These are phyloP conservation scores for Phylloporus rhodoxanthus DNA, from an alignment of 768 basidiomycete species.

Conservation along the genomic window DNA sequence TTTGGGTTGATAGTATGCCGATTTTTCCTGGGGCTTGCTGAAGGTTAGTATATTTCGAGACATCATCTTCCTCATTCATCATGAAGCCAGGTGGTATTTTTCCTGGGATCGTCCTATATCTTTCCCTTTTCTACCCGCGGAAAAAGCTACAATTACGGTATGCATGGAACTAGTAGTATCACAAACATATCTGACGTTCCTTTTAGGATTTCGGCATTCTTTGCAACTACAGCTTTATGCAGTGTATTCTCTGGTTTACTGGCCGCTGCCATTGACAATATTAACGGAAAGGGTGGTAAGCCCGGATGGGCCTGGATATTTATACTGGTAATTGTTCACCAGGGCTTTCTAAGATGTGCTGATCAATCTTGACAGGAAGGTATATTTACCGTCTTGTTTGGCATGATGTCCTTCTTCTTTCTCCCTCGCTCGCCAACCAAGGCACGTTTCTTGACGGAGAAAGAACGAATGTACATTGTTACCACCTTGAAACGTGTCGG, in stretches of 20 bases:
- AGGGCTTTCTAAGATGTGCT: neutral
- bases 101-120: constrained; percentile 52
- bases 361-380: constrained; percentile 40
- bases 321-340: constrained; percentile 35
- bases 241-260: constrained; percentile 62
- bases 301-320: constrained; percentile 64
- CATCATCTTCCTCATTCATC: neutral
- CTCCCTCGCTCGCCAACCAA: constrained; percentile 40
- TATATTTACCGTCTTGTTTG: constrained; percentile 56
- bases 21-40: constrained; percentile 47
- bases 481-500: constrained; percentile 16
- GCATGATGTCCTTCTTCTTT: constrained; percentile 43
- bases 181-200: constrained; percentile 1
- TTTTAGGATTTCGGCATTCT: constrained; percentile 34
- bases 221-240: constrained; percentile 43
- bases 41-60: constrained; percentile 37
- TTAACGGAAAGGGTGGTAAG: constrained; percentile 45
- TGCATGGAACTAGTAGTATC: neutral
- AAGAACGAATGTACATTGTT: constrained; percentile 45
- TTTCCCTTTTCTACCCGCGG: constrained; percentile 44
- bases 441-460: constrained; percentile 44
- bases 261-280: constrained; percentile 50
- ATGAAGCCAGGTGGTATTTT: constrained; percentile 43
- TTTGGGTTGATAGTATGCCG: constrained; percentile 49
- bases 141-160: constrained; percentile 22